These are phyloP conservation scores for Daphne laureola DNA, from an alignment of 441 rosid genomes.

Conservation along the genomic window DNA sequence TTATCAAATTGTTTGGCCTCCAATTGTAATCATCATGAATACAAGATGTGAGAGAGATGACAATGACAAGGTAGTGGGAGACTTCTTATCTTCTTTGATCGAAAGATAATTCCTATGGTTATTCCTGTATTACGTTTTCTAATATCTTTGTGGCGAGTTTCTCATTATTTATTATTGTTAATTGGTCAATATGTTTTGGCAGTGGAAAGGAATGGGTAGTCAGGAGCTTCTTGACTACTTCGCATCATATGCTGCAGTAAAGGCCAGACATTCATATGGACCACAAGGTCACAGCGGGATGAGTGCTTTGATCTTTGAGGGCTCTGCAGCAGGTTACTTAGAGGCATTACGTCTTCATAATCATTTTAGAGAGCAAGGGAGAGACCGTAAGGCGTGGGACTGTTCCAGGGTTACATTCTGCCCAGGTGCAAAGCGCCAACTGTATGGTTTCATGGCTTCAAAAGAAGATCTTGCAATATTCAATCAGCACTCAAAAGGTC, in stretches of 20 bases:
- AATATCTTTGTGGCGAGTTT: too few relatives aligned
- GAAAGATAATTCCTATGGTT: not conserved
- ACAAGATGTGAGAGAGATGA: constrained; percentile 38
- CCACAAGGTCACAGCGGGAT: constrained; percentile 49
- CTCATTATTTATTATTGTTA: too few relatives aligned
- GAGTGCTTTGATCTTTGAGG: constrained; percentile 38
- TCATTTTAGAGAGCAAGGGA: constrained; percentile 37
- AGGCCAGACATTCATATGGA: constrained; percentile 41
- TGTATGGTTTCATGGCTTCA: constrained; percentile 35
- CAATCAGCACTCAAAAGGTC: constrained; percentile 37
- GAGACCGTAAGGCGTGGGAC: constrained; percentile 36
- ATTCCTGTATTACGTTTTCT: not conserved
- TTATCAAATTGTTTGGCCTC: constrained; percentile 43
- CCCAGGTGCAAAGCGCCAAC: constrained; percentile 35
- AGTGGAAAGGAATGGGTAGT: constrained; percentile 55
- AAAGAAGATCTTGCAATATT: constrained; percentile 32
- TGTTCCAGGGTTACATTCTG: constrained; percentile 17
- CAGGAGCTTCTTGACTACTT: constrained; percentile 40
- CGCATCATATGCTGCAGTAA: constrained; percentile 23
- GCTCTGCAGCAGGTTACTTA: constrained; percentile 29
- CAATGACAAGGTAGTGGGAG: constrained; percentile 27
- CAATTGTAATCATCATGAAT: constrained; percentile 42
- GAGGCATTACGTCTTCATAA: constrained; percentile 43
- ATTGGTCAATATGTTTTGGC: not conserved
- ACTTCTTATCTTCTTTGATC: constrained; percentile 1